phyloP scores from a whole-genome alignment of 345 rosid genomes.

The Sisymbrium altissimum region DNA sequence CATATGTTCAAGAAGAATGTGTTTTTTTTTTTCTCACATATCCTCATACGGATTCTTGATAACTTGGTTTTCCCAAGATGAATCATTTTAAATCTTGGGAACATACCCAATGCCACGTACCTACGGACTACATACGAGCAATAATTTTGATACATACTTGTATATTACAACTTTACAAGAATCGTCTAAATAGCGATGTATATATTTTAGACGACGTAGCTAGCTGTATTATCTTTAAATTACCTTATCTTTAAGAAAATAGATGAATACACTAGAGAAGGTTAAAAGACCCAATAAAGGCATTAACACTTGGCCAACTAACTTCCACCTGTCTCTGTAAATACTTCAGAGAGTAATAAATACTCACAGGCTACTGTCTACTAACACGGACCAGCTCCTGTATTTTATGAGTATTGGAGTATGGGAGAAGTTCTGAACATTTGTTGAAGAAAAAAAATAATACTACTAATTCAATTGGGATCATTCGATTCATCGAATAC shows the following conservation, averaged over 20 bases:
- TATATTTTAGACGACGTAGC: not conserved
- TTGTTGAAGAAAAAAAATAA: too few relatives aligned
- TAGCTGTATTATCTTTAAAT: not conserved
- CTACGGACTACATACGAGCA: not conserved
- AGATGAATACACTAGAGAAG: not conserved
- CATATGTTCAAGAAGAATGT: not conserved
- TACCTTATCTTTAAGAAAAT: not conserved
- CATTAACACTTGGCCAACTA: constrained; percentile 37
- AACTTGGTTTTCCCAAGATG: not conserved
- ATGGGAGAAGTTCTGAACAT: not conserved
- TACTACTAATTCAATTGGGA: not conserved
- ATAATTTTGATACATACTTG: not conserved
- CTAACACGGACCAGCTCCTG: not conserved
- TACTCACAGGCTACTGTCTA: constrained; percentile 8
- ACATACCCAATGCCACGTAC: not conserved
- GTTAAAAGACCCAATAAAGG: constrained; percentile 20
- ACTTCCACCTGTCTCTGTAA: constrained; percentile 19
- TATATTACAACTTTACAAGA: not conserved
- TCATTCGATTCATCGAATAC: not conserved
- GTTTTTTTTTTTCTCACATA: not conserved
- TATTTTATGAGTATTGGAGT: not conserved
- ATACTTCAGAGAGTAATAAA: constrained; percentile 17
- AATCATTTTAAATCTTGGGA: not conserved
- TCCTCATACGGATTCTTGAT: not conserved
- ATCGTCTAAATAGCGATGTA: not conserved